Evolutionary conservation across 306 rosid genomes (phyloP), one percentile per base, ranked within the genome.

Genomic region (Erythrophleum fordii): DNA sequence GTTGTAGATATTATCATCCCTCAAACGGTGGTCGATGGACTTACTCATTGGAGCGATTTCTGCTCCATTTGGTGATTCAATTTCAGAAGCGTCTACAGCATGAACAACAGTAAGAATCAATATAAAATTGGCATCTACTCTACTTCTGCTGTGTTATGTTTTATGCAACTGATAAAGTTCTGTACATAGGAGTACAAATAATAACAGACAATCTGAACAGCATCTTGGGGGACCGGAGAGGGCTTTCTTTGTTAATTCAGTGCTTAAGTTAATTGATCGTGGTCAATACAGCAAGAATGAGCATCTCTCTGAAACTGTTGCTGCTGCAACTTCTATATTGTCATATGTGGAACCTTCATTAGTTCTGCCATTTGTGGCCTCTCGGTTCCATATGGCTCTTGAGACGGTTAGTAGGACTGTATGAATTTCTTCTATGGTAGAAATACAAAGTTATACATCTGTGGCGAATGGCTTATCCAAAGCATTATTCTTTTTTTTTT

Each of bases 21-120:
- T 96, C 99, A 72, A 96, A 96, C 61, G 99, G 99, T 53, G 99
- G 99, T 71, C 98, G 98, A 25, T 96, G 99, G 99, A 96, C 99
- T 56, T 96, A 92, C 78, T 86, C 95, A 28, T 82, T 96, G 82
- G 97, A 92, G 81, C 86, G 97, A 25, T 86, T 96, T 87, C 86
- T 96, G 97, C 83, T 70, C 72, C 91, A 92, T 89, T 89, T 96
- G 87, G 98, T 90, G 64, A 53, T 90, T 79, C 92, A 92, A 79
- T 93, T 96, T 79, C 94, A 91, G 91, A 93, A 90, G 84, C 97
- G 99, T 75, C 85, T 96, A 76, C 97, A 85, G 83, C 84, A 85
- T 73, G 99, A 93, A 83, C 96, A 91, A 80, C 73, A 85, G 99
- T 96, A 84, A 87, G 97, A 78, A 86, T 81, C 10, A 72, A 44